These are phyloP conservation scores for Colletotrichum lentis DNA, from an alignment of 2,329 filamentous ascomycete genomes.

Conservation along the genomic window DNA sequence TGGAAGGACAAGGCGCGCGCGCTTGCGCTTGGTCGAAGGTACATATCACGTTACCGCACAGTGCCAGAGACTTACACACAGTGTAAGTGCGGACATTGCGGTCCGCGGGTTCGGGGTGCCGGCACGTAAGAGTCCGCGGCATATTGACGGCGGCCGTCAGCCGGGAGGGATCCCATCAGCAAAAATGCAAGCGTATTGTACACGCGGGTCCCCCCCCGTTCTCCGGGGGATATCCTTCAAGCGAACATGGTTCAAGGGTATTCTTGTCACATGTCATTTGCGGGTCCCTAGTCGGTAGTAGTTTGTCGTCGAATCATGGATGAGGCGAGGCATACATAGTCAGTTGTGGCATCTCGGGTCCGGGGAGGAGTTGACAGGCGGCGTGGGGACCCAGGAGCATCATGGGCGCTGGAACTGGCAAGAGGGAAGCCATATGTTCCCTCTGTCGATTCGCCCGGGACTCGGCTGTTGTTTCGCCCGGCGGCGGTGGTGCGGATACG, in stretches of 20 bases:
- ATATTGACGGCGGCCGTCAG: too few relatives aligned
- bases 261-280: neutral
- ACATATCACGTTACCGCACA: neutral
- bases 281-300: too few relatives aligned
- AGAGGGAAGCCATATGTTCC: neutral
- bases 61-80: too few relatives aligned
- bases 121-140: conserved; percentile 3
- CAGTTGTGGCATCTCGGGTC: neutral
- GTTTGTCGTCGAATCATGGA: too few relatives aligned
- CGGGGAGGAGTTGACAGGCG: neutral
- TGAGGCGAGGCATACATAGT: too few relatives aligned
- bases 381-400: neutral
- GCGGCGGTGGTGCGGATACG: neutral
- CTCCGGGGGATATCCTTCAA: conserved; percentile 4
- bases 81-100: neutral
- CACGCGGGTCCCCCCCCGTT: neutral
- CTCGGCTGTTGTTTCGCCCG: neutral
- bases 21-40: conserved; percentile 24
- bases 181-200: neutral
- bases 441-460: conserved; percentile 10
- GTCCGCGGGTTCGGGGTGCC: conserved; percentile 24
- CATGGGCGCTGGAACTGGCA: neutral
- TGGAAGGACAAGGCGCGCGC: conserved; percentile 14
- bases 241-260: neutral
- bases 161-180: neutral